Evolutionary conservation across 352 stramenopile genomes (phyloP).

Genomic region (Globisporangium heterothallicum): DNA sequence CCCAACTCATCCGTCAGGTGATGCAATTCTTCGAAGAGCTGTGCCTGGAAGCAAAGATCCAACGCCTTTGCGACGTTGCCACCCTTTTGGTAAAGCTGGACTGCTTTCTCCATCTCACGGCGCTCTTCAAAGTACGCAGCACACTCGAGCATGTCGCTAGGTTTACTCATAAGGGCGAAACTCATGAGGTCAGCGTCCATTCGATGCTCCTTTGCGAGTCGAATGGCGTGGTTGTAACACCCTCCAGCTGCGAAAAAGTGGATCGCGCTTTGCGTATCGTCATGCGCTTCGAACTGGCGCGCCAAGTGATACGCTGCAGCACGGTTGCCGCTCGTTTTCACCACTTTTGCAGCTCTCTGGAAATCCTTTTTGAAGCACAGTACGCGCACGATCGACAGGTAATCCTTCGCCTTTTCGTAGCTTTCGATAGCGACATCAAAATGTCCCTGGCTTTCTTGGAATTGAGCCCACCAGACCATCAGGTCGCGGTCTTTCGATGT

Average conservation of each 20-base stretch:
- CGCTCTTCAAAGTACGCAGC: slow-evolving; percentile 91
- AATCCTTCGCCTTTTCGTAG: slow-evolving; percentile 86
- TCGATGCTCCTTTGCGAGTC: slow-evolving; percentile 85
- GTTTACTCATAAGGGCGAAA: slow-evolving; percentile 87
- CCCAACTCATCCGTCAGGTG: slow-evolving; percentile 83
- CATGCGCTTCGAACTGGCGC: slow-evolving; percentile 78
- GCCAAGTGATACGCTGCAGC: slow-evolving; percentile 84
- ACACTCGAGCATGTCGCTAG: slow-evolving; percentile 85
- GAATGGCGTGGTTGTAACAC: slow-evolving; percentile 93
- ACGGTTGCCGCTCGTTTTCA: slow-evolving; percentile 68
- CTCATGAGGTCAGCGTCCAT: slow-evolving; percentile 90
- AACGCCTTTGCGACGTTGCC: slow-evolving; percentile 89
- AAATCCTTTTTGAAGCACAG: slow-evolving; percentile 90
- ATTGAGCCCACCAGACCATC: slow-evolving; percentile 92
- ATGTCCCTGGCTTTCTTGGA: slow-evolving; percentile 87
- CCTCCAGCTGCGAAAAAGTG: slow-evolving; percentile 86
- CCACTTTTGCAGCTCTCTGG: slow-evolving; percentile 74
- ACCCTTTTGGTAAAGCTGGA: slow-evolving; percentile 92
- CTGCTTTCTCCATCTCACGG: slow-evolving; percentile 91
- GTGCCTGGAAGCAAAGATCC: slow-evolving; percentile 89
- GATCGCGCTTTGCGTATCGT: slow-evolving; percentile 85
- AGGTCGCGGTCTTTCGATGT: slow-evolving; percentile 85
- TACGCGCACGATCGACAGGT: slow-evolving; percentile 89
- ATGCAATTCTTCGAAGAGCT: slow-evolving; percentile 85
- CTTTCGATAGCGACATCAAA: slow-evolving; percentile 84